These are phyloP conservation scores for Fusarium anthophilum DNA, from an alignment of 2,329 filamentous ascomycete species.

Conservation along the genomic window DNA sequence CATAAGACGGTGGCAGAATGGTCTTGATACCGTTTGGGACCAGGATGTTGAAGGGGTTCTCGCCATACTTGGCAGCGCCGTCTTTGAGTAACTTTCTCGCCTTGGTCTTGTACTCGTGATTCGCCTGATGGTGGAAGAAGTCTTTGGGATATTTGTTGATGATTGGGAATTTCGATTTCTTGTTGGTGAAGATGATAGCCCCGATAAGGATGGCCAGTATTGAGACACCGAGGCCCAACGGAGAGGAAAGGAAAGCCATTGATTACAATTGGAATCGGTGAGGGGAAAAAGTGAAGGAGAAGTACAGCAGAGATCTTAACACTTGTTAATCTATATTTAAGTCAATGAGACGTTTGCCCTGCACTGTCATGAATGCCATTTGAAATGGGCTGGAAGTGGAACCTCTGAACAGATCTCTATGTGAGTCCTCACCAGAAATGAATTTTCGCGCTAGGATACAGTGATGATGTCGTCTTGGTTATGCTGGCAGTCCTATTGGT, in stretches of 20 bases:
- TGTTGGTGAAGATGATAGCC: not conserved
- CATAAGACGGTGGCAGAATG: not conserved
- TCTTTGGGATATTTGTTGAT: not conserved
- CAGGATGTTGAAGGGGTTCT: not conserved
- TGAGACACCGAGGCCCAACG: not conserved
- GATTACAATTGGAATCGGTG: accelerated
- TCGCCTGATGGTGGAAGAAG: not conserved
- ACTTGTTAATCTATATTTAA: not conserved
- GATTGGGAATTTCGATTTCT: not conserved
- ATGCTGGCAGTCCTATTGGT: not conserved
- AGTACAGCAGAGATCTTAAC: not conserved
- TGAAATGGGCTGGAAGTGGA: not conserved
- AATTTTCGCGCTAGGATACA: not conserved
- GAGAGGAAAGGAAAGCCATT: not conserved
- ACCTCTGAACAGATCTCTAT: not conserved
- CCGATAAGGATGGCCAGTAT: not conserved
- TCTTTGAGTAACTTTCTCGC: not conserved
- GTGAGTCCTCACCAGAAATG: not conserved
- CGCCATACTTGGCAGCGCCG: not conserved
- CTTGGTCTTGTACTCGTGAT: not conserved
- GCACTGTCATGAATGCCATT: accelerated
- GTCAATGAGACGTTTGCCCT: not conserved
- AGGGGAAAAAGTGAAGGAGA: not conserved
- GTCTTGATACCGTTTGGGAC: not conserved
- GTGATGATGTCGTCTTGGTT: not conserved